Conservation (phyloP, 2,329 filamentous ascomycete species). For the Microdochium trichocladiopsis region DNA sequence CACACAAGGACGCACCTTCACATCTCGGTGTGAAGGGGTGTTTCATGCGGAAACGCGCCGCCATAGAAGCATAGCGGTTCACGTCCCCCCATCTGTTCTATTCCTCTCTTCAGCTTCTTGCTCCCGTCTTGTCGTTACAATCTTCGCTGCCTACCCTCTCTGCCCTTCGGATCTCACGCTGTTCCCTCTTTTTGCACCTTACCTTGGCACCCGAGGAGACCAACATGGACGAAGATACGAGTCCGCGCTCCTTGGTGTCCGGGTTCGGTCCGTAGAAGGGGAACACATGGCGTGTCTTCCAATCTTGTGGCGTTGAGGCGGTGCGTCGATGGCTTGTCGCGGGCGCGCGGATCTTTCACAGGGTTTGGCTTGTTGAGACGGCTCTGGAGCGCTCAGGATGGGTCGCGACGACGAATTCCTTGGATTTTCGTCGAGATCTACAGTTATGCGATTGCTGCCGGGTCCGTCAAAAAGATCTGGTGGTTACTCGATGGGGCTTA, state of each 20-base stretch:
- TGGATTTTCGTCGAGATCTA: constrained; percentile 76
- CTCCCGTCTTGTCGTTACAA: constrained; percentile 1
- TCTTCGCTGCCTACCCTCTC: constrained; percentile 6
- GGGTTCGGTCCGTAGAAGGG: constrained; percentile 7
- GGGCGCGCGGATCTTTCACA: background rate
- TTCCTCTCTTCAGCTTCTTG: constrained; percentile 1
- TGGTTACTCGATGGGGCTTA: constrained; percentile 99
- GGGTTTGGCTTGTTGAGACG: background rate
- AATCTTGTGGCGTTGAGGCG: constrained; percentile 8
- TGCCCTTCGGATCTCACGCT: constrained; percentile 3
- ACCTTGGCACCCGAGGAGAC: constrained; percentile 25
- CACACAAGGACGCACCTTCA: constrained; percentile 31
- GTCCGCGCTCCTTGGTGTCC: constrained; percentile 50
- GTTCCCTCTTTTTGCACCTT: constrained; percentile 1
- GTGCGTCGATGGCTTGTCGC: constrained; percentile 13
- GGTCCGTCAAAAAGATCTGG: constrained; percentile 16
- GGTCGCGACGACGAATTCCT: constrained; percentile 38
- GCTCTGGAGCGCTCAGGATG: constrained; percentile 35
- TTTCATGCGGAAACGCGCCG: constrained; percentile 92
- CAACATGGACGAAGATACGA: constrained; percentile 83
- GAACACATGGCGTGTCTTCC: constrained; percentile 3
- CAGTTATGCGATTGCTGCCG: constrained; percentile 95
- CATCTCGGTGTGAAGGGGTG: constrained; percentile 30
- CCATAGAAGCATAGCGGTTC: constrained; percentile 98
- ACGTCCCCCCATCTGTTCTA: constrained; percentile 46